These are phyloP conservation scores for Cephalotrichum gorgonifer DNA, from an alignment of 2,329 filamentous ascomycete species.

Conservation along the genomic window DNA sequence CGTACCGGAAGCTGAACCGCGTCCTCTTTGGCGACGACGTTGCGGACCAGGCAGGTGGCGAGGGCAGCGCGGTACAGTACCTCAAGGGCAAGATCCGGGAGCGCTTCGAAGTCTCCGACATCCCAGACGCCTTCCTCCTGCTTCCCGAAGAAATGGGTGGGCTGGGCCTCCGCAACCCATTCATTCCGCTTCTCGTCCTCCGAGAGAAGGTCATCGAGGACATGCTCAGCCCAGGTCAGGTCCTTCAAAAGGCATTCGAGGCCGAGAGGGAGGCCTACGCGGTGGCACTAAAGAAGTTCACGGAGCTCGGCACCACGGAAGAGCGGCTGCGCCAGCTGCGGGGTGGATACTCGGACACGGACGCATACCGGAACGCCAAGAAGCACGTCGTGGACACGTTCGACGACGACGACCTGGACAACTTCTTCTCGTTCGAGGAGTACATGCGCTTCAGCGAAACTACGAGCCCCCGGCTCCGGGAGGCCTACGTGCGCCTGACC, in stretches of 20 bases:
- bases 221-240: neutral
- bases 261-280: neutral
- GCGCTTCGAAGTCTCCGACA: slow-evolving; percentile 35
- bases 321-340: neutral
- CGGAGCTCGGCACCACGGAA: neutral
- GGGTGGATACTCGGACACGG: neutral
- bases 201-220: slow-evolving; percentile 18
- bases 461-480: neutral
- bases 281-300: neutral
- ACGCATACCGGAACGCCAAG: neutral
- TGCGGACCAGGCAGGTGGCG: slow-evolving; percentile 24
- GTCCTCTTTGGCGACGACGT: slow-evolving; percentile 10
- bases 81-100: slow-evolving; percentile 39
- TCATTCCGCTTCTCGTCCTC: slow-evolving; percentile 29
- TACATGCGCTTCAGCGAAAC: neutral
- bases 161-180: slow-evolving; percentile 33
- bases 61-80: slow-evolving; percentile 28
- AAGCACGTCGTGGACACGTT: neutral
- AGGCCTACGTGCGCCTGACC: neutral
- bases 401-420: neutral
- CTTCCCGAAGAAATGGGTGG: slow-evolving; percentile 35
- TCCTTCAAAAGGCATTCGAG: neutral
- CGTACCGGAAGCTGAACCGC: slow-evolving; percentile 25
- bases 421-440: neutral
- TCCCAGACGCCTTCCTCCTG: slow-evolving; percentile 35